A percentile compares a stretch with the other conserved stretches of the same genome.
Conservation (phyloP, 805 yeast genomes). For the Pichia kluyveri region DNA sequence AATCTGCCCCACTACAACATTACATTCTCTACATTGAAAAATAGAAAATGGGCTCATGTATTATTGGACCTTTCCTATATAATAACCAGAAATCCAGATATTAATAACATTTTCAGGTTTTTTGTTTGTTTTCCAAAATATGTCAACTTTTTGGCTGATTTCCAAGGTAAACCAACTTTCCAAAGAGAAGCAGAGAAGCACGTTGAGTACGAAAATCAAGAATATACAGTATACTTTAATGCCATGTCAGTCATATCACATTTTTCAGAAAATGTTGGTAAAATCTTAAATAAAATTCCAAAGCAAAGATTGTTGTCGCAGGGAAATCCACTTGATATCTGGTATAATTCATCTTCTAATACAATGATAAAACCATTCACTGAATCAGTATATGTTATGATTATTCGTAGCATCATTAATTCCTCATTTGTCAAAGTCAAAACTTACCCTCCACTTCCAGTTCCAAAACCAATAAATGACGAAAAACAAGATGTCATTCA, state of each 20-base stretch:
- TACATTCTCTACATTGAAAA: conserved; percentile 39
- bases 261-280: conserved; percentile 46
- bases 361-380: conserved; percentile 12
- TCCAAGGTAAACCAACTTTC: conserved; percentile 72
- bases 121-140: conserved; percentile 35
- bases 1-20: conserved; percentile 21
- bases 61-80: conserved; percentile 75
- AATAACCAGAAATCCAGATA: conserved; percentile 56
- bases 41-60: conserved; percentile 69
- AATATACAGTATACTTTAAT: conserved; percentile 66
- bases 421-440: conserved; percentile 9
- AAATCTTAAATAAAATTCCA: conserved; percentile 27
- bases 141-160: conserved; percentile 55
- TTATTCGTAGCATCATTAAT: conserved; percentile 10
- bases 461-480: conserved; percentile 5
- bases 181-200: conserved; percentile 71
- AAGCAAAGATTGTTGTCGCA: conserved; percentile 7
- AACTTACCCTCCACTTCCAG: conserved; percentile 1
- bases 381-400: conserved; percentile 11
- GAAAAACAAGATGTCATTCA: conserved; percentile 20
- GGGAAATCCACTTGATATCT: conserved; percentile 11
- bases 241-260: conserved; percentile 60
- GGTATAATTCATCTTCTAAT: conserved; percentile 12
- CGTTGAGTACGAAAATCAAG: conserved; percentile 84
- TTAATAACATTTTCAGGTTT: conserved; percentile 23